A percentile compares a stretch with the other conserved stretches of the same genome.
phyloP scores from a whole-genome alignment of 805 yeast genomes.

The Blastobotrys robertii region DNA sequence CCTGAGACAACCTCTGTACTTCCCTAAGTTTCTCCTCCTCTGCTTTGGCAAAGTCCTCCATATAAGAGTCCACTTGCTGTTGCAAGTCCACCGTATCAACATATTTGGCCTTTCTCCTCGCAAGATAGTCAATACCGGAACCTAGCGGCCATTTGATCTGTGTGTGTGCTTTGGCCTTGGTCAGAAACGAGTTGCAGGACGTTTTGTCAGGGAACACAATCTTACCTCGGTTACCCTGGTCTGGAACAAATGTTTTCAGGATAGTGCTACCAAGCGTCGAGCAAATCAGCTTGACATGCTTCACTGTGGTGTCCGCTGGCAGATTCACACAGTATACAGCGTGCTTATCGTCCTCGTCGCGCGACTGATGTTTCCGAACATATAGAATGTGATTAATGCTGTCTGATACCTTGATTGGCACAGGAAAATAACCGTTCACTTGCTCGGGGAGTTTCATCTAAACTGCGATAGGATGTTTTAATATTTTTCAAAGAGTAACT shows the following conservation, averaged over 20 bases:
- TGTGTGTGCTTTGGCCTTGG: conserved; percentile 46
- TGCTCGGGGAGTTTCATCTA: conserved; percentile 11
- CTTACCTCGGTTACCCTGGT: conserved; percentile 42
- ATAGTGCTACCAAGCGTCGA: conserved; percentile 37
- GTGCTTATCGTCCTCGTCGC: conserved; percentile 19
- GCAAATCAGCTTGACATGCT: conserved; percentile 47
- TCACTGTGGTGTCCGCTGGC: conserved; percentile 51
- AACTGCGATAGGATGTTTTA: no score
- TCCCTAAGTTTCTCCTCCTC: conserved; percentile 41
- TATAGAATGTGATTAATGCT: conserved; percentile 12
- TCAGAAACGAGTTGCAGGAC: conserved; percentile 53
- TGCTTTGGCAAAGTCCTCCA: conserved; percentile 57
- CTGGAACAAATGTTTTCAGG: conserved; percentile 23
- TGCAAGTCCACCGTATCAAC: conserved; percentile 44
- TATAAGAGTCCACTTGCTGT: conserved; percentile 46
- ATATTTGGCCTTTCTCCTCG: conserved; percentile 22
- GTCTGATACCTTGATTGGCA: conserved; percentile 13
- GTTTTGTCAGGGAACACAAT: conserved; percentile 66
- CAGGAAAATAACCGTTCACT: conserved; percentile 16
- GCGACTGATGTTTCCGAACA: conserved; percentile 12
- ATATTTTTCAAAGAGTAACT: no score
- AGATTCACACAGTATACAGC: conserved; percentile 69
- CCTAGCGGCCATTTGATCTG: conserved; percentile 25
- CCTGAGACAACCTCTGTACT: conserved; percentile 27
- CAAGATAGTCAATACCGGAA: conserved; percentile 33